Evolutionary conservation across 2,329 filamentous ascomycete genomes (phyloP).

Genomic region (Microsporum canis): DNA sequence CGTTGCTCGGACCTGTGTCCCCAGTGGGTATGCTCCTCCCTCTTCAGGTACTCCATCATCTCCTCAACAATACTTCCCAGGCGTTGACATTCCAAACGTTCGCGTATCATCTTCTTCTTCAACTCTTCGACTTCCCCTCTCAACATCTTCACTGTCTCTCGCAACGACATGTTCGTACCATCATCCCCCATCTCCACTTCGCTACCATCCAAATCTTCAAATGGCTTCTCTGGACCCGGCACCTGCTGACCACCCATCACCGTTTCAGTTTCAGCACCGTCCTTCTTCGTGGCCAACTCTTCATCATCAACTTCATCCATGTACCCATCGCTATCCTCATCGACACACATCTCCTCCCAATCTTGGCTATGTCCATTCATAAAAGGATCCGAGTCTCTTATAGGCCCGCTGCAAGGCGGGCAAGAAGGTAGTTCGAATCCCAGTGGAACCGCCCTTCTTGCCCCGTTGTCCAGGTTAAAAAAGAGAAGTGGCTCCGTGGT

Average conservation of each 20-base stretch:
- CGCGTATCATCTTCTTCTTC: slow-evolving; percentile 8
- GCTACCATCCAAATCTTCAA: background rate
- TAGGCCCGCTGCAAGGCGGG: background rate
- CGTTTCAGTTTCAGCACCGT: background rate
- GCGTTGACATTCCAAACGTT: slow-evolving; percentile 8
- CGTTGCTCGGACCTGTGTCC: background rate
- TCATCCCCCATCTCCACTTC: background rate
- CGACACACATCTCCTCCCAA: background rate
- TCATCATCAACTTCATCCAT: background rate
- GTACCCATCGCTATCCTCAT: background rate
- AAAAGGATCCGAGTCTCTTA: background rate
- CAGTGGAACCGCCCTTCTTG: background rate
- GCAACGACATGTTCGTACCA: background rate
- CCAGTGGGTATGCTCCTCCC: background rate
- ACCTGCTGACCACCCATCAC: background rate
- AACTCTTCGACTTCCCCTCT: slow-evolving; percentile 7
- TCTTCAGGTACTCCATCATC: background rate
- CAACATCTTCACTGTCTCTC: slow-evolving; percentile 4
- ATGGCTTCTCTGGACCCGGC: background rate
- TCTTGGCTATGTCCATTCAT: background rate
- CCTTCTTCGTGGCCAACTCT: background rate
- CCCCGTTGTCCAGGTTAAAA: background rate
- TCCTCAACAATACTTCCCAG: slow-evolving; percentile 4
- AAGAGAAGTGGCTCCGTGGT: background rate
- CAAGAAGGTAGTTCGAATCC: background rate